Conservation (phyloP, 75 land plant species). For the Isoetes taiwanensis region DNA sequence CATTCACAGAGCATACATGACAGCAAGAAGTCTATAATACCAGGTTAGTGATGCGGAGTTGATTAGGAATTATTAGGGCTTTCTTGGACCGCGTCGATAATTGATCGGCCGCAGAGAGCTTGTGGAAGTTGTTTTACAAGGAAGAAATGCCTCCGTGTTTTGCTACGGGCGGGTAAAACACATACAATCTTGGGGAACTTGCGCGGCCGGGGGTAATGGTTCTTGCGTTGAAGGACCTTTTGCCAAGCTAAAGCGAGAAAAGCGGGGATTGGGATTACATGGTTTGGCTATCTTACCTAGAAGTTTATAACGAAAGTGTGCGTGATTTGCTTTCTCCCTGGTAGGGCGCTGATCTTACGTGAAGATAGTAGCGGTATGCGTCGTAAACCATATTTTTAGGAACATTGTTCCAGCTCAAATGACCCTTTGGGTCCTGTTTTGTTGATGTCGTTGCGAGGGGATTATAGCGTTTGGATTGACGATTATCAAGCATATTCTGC, state of each 20-base stretch:
- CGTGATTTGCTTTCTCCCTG: slow-evolving; percentile 77
- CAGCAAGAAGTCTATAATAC: slow-evolving; percentile 73
- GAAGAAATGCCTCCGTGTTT: slow-evolving; percentile 91
- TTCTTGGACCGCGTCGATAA: no score
- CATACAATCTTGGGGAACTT: slow-evolving; percentile 89
- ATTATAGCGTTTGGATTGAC: slow-evolving; percentile 81
- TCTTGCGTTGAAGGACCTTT: slow-evolving; percentile 80
- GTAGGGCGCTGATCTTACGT: slow-evolving; percentile 74
- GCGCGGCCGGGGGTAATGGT: slow-evolving; percentile 91
- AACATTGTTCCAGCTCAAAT: background rate
- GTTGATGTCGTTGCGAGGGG: slow-evolving; percentile 34
- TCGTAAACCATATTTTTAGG: background rate
- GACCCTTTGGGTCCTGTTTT: background rate
- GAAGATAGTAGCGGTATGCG: slow-evolving; percentile 44
- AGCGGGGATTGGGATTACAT: slow-evolving; percentile 70
- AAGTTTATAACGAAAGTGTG: slow-evolving; percentile 90
- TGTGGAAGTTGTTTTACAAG: slow-evolving; percentile 78
- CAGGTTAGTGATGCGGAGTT: slow-evolving; percentile 32
- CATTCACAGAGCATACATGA: slow-evolving; percentile 59
- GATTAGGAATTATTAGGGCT: no score
- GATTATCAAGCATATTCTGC: slow-evolving; percentile 83
- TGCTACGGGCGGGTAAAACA: slow-evolving; percentile 98
- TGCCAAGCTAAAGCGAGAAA: slow-evolving; percentile 60
- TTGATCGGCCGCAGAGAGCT: slow-evolving; percentile 27
- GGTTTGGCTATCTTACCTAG: slow-evolving; percentile 78